Evolutionary conservation across 345 rosid species (phyloP).

Genomic region (Citrus australasica): DNA sequence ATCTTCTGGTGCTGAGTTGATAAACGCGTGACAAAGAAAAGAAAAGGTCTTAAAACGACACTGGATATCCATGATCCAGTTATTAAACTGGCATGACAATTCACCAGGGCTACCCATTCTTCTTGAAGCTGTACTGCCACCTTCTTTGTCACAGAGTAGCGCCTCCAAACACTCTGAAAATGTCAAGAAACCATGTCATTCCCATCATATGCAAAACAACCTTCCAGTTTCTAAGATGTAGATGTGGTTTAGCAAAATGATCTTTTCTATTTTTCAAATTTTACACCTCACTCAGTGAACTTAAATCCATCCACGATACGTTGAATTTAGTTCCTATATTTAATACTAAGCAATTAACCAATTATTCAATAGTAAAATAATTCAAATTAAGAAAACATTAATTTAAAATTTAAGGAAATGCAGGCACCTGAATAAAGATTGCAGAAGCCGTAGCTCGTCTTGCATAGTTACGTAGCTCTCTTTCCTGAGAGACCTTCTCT

Average conservation of each 20-base stretch:
- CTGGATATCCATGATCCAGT: conserved; percentile 60
- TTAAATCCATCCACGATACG: not conserved
- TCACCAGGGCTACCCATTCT: conserved; percentile 58
- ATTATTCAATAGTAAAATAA: not conserved
- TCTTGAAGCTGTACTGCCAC: conserved; percentile 55
- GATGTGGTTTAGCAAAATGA: too few relatives aligned
- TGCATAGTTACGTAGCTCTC: conserved; percentile 76
- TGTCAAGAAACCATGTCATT: conserved; percentile 11
- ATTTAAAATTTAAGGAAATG: not conserved
- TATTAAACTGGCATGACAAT: conserved; percentile 32
- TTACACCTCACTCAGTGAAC: not conserved
- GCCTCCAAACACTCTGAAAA: conserved; percentile 78
- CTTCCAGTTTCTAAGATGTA: not conserved
- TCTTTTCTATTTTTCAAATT: not conserved
- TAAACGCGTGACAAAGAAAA: conserved; percentile 53
- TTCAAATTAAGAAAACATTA: not conserved
- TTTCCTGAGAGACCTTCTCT: conserved; percentile 74
- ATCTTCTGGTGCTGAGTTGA: conserved; percentile 41
- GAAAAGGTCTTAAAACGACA: conserved; percentile 65
- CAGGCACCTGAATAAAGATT: conserved; percentile 57
- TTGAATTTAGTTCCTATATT: not conserved
- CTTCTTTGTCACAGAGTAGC: conserved; percentile 48
- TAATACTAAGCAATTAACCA: not conserved
- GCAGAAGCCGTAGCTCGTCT: conserved; percentile 75
- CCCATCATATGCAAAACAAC: not conserved